phyloP scores from a whole-genome alignment of 345 rosid genomes.

The Rhizophora mangle region DNA sequence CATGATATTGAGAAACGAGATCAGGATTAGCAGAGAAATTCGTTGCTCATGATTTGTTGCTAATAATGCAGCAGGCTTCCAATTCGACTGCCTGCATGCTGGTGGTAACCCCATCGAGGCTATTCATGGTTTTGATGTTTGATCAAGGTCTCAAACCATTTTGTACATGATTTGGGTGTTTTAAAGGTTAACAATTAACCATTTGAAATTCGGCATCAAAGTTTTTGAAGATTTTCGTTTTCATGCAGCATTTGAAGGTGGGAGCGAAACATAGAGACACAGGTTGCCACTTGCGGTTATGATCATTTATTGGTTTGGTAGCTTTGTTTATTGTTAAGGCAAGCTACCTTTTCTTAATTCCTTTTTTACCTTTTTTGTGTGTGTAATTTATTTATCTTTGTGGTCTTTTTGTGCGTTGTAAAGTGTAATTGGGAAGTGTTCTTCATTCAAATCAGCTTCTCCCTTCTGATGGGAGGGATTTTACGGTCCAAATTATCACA shows the following conservation, averaged over 20 bases:
- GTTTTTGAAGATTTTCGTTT: not conserved
- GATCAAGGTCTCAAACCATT: not conserved
- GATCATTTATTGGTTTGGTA: conserved; percentile 14
- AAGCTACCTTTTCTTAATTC: not conserved
- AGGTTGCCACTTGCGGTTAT: conserved; percentile 6
- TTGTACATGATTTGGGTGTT: not conserved
- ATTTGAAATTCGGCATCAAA: not conserved
- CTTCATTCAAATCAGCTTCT: not conserved
- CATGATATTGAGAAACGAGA: conserved; percentile 55
- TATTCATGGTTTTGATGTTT: not conserved
- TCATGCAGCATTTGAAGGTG: not conserved
- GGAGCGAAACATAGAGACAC: not conserved
- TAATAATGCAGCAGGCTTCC: conserved; percentile 48
- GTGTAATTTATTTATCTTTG: conserved; percentile 17
- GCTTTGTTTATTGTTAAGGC: conserved; percentile 14
- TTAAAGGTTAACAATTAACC: not conserved
- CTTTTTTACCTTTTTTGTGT: not conserved
- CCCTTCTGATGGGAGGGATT: not conserved
- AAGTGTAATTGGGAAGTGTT: conserved; percentile 11
- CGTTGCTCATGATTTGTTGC: conserved; percentile 54
- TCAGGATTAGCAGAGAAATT: conserved; percentile 33
- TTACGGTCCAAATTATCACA: too few relatives aligned
- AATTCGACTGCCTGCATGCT: conserved; percentile 15
- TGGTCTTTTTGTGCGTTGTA: conserved; percentile 13
- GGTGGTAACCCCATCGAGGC: conserved; percentile 2